Percentiles rank a stretch among this genome's conserved stretches.
Evolutionary conservation across 2,329 filamentous ascomycete species (phyloP).

Genomic region (Harringtonia aguacate): DNA sequence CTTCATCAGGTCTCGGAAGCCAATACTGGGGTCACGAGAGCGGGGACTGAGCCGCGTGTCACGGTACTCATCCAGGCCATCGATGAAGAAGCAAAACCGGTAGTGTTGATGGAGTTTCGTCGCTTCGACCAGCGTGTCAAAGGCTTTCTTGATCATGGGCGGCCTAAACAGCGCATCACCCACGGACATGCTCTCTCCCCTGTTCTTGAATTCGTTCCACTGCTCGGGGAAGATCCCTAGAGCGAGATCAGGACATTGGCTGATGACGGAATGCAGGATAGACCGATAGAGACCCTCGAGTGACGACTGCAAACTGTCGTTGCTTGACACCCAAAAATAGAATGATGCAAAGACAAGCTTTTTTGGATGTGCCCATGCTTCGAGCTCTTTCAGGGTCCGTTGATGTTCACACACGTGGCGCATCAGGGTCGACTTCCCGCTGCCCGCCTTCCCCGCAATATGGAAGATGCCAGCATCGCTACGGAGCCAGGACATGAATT

Average conservation of each 20-base stretch:
- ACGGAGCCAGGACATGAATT: background rate
- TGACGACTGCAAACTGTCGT: background rate
- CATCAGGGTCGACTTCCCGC: slow-evolving; percentile 1
- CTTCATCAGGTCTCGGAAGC: background rate
- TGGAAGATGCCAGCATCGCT: background rate
- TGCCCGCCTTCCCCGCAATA: slow-evolving; percentile 1
- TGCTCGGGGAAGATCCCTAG: background rate
- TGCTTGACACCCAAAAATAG: background rate
- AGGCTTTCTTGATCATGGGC: background rate
- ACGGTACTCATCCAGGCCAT: too few species aligned
- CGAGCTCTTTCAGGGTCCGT: background rate
- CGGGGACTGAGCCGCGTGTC: too few species aligned
- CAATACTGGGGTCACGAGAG: background rate
- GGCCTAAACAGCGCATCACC: background rate
- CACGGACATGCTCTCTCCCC: too few species aligned
- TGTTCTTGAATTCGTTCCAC: background rate
- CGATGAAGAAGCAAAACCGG: background rate
- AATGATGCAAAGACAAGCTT: background rate
- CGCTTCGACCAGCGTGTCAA: background rate
- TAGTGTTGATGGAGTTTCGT: background rate
- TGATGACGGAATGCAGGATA: background rate
- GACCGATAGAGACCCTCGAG: background rate
- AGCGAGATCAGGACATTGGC: background rate
- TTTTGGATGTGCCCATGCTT: background rate
- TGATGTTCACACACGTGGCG: background rate